Evolutionary conservation across 768 basidiomycete species (phyloP).

Genomic region (Suillus lakei): DNA sequence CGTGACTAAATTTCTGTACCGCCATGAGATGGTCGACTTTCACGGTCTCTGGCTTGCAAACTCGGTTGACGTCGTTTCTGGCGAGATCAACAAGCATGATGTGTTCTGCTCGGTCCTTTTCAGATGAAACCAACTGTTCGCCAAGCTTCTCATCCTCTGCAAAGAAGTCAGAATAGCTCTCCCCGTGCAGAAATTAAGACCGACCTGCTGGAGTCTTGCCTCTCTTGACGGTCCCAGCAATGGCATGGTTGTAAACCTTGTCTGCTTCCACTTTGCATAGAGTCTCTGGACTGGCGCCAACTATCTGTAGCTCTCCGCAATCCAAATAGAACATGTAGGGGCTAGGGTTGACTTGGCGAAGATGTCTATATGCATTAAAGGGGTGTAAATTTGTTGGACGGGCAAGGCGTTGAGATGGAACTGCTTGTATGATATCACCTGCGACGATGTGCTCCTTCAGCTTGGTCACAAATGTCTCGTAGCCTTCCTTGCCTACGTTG

Average conservation of each 20-base stretch:
- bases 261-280: constrained; percentile 93
- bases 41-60: constrained; percentile 93
- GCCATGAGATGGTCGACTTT: constrained; percentile 95
- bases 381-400: constrained; percentile 90
- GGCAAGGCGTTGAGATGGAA: constrained; percentile 90
- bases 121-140: constrained; percentile 74
- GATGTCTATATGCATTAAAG: constrained; percentile 94
- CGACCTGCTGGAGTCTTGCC: constrained; percentile 86
- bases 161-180: constrained; percentile 14
- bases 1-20: constrained; percentile 95
- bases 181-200: constrained; percentile 26
- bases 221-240: constrained; percentile 91
- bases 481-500: constrained; percentile 93
- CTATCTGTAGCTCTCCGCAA: constrained; percentile 90
- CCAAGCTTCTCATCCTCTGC: constrained; percentile 90
- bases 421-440: constrained; percentile 99
- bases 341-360: constrained; percentile 94
- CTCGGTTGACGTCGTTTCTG: constrained; percentile 97
- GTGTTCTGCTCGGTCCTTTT: constrained; percentile 97
- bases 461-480: constrained; percentile 87
- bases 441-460: constrained; percentile 94
- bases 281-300: constrained; percentile 98
- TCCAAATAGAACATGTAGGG: constrained; percentile 99
- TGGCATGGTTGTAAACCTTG: constrained; percentile 96
- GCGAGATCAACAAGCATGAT: constrained; percentile 99